These are phyloP conservation scores for Pleurotus salmoneostramineus DNA, from an alignment of 768 basidiomycete genomes.

Conservation along the genomic window DNA sequence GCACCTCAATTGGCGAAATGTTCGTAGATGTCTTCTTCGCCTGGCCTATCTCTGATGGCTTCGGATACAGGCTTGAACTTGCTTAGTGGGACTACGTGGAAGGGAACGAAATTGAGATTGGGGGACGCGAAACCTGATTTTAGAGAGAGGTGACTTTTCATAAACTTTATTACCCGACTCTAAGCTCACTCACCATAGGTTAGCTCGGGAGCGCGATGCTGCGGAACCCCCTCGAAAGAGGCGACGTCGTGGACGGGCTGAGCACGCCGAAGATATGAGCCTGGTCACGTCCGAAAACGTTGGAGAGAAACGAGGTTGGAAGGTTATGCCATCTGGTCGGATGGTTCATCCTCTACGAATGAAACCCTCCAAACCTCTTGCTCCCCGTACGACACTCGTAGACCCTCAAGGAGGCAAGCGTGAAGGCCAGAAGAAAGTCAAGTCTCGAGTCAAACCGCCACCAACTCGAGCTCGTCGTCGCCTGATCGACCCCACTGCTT, in stretches of 20 bases:
- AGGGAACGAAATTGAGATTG: constrained; percentile 79
- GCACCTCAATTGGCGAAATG: constrained; percentile 59
- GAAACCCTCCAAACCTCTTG: constrained; percentile 62
- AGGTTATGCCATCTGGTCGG: constrained; percentile 60
- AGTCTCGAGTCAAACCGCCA: constrained; percentile 43
- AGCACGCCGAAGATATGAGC: constrained; percentile 60
- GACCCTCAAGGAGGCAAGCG: constrained; percentile 15
- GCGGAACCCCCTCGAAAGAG: constrained; percentile 41
- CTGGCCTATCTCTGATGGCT: constrained; percentile 5
- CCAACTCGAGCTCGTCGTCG: constrained; percentile 54
- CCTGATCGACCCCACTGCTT: constrained; percentile 71
- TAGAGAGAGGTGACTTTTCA: constrained; percentile 45
- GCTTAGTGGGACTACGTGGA: constrained; percentile 82
- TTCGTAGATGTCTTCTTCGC: constrained; percentile 25
- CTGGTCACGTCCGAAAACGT: constrained; percentile 58
- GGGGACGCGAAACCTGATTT: constrained; percentile 83
- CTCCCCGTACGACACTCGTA: constrained; percentile 18
- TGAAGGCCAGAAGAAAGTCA: constrained; percentile 31
- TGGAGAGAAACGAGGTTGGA: constrained; percentile 56
- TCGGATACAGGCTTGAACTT: constrained; percentile 56
- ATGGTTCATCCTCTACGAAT: constrained; percentile 65
- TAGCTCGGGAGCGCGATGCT: constrained; percentile 29
- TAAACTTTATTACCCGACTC: constrained; percentile 16
- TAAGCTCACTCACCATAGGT: constrained; percentile 20
- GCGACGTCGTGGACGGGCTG: constrained; percentile 30